phyloP scores from a whole-genome alignment of 2,329 filamentous ascomycete species.

The Trichoderma oligosporum region DNA sequence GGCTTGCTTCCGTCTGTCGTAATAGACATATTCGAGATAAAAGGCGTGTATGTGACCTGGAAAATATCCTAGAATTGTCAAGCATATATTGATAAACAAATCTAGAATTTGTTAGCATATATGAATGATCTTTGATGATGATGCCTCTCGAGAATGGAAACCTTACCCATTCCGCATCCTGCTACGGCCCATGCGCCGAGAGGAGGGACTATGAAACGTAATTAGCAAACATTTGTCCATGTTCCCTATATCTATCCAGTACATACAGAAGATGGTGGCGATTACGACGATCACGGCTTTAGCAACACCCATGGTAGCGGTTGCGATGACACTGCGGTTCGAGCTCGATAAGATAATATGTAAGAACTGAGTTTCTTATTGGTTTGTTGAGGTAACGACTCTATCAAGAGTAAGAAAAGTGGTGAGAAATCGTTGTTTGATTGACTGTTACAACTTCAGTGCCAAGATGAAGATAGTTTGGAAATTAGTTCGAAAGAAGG shows the following conservation, averaged over 20 bases:
- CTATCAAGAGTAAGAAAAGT: not conserved
- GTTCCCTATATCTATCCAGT: not conserved
- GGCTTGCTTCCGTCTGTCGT: constrained; percentile 64
- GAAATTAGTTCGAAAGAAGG: no score
- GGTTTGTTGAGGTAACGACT: not conserved
- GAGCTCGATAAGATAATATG: not conserved
- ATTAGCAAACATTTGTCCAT: constrained; percentile 13
- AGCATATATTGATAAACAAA: constrained; percentile 62
- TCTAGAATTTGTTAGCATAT: constrained; percentile 39
- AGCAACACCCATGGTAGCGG: constrained; percentile 45
- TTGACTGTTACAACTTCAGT: no score
- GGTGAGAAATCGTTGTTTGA: no score
- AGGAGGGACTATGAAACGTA: constrained; percentile 55
- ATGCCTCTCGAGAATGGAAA: constrained; percentile 8
- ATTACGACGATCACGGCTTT: constrained; percentile 49
- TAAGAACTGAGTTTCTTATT: not conserved
- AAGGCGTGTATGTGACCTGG: constrained; percentile 79
- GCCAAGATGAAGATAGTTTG: no score
- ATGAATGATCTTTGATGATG: not conserved
- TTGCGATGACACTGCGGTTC: constrained; percentile 2
- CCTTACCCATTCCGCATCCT: constrained; percentile 57
- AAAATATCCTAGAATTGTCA: constrained; percentile 67
- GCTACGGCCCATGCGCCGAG: constrained; percentile 61
- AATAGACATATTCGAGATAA: constrained; percentile 81
- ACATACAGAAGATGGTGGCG: constrained; percentile 52